Base-by-base conservation (phyloP, 768 basidiomycete species). In the Trametes coccinea region DNA sequence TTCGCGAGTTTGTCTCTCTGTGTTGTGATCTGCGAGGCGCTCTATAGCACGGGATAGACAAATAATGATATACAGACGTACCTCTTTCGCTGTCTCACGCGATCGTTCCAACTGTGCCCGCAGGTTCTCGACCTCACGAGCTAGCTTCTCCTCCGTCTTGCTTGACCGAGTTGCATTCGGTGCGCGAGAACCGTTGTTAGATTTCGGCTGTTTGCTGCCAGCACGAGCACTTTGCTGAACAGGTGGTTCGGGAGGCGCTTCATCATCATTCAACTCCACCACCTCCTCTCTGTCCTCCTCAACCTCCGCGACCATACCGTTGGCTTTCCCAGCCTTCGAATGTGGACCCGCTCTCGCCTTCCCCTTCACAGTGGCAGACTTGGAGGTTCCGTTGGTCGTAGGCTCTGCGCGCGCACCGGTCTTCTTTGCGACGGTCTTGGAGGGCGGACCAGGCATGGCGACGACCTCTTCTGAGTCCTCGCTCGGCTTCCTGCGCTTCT, bases 1-100 rank as follows among this genome's bases (percentile, higher is more conserved):
- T 76, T 72, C 39, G 78, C 76, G 1, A 91, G 69, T 29, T 67
- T 67, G 53, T 73, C 70, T 54, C 67, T 57, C 61, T 73, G 65
- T 10, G 62, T 52, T 16, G 60, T 57, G 39, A 71, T 56, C 69
- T 72, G 31, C 22, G 2, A 1, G 52, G 41, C 34, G 34, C 6
- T 6, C 34, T 5, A 6, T 37, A 6, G 34, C 34, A 44, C 29
- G 39, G 37, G 52, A 46, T 22, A 17, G n/a, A 14, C 16, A 7
- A 41, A 1, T 6, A 13, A 39, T 39, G 39, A 22, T 22, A 22
- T 22, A 1, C 22, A 22, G 22, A 60, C 44, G 31, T 56, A 74
- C 74, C 61, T 62, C 61, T 30, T 62, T 58, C 5, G 50, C 37
- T 16, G 22, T 2, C 17, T 57, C 61, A 51, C 61, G 61, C 4